Evolutionary conservation across 441 rosid genomes (phyloP), one percentile per base, ranked within the genome.

Genomic region (Populus hybrid): DNA sequence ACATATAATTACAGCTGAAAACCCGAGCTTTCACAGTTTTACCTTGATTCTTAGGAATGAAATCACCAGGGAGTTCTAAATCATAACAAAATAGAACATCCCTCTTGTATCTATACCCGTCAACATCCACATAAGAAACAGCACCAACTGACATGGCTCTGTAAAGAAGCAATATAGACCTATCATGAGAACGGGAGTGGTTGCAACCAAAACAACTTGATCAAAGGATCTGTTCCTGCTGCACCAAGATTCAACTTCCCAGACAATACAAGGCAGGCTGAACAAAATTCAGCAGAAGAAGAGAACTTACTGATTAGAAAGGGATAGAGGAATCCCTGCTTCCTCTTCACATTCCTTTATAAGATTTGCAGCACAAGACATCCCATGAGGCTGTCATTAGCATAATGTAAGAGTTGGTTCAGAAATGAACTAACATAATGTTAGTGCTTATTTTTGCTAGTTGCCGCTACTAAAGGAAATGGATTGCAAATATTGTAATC

Each of bases 311-410:
- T 88, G 74, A 38, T 73, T 56, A 29, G 95, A 88, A 73, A 92
- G 85, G 76, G 84, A 77, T 83, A 74, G 79, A 40, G 93, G 90
- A 74, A 93, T 93, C 68, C 97, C 95, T 23, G 99, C 99, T 84
- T 94, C 99, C 82, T 93, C 97, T 79, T 93, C 93, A 33, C 99
- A 94, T 90, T 94, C 97, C 88, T 93, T 94, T 4, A 89, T 86
- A 75, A 94, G 35, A 83, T 94, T 93, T 76, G 90, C 93, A 68
- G 90, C 88, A 59, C 93, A 93, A 75, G 94, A 77, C 72, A 93
- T 86, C 82, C 88, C 97, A 75, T 89, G 89, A 72, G 97, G 95
- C 98, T 94, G 90, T 65, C 80, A 85, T 75, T 77, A 45, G 73
- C 73, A 81, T 64, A 64, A 66, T 24, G 11, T 33, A 64, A 53